Conservation (phyloP, 192 early-diverging fungal genomes). For the Obelidium mucronatum region DNA sequence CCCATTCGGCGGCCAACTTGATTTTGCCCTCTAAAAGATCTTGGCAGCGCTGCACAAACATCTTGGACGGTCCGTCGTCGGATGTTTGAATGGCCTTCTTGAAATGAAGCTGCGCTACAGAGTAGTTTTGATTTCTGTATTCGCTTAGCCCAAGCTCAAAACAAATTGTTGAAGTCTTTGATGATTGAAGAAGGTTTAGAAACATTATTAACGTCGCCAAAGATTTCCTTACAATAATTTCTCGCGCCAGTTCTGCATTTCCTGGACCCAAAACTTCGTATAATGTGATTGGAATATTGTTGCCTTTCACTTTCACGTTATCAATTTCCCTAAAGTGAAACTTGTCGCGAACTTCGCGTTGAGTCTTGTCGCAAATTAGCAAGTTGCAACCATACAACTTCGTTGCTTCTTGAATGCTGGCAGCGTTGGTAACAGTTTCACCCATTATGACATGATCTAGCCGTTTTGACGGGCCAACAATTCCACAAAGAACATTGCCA, state of each 20-base stretch:
- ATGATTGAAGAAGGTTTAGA: background rate
- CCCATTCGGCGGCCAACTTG: slow-evolving; percentile 49
- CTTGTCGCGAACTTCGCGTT: slow-evolving; percentile 43
- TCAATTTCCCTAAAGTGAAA: slow-evolving; percentile 60
- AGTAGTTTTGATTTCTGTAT: slow-evolving; percentile 54
- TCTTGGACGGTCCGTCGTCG: slow-evolving; percentile 49
- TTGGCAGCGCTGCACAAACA: slow-evolving; percentile 49
- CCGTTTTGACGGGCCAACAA: slow-evolving; percentile 32
- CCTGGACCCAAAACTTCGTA: slow-evolving; percentile 49
- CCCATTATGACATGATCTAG: slow-evolving; percentile 41
- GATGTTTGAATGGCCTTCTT: slow-evolving; percentile 55
- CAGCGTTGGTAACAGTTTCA: slow-evolving; percentile 34
- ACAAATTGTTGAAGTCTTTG: slow-evolving; percentile 52
- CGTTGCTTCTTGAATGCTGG: slow-evolving; percentile 34
- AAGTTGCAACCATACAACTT: slow-evolving; percentile 45
- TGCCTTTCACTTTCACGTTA: slow-evolving; percentile 28
- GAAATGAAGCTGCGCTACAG: slow-evolving; percentile 54
- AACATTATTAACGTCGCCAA: background rate
- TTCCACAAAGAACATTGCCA: slow-evolving; percentile 37
- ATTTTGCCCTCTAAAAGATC: slow-evolving; percentile 48
- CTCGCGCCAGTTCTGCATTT: slow-evolving; percentile 38
- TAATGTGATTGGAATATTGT: slow-evolving; percentile 34
- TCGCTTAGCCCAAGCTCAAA: slow-evolving; percentile 60
- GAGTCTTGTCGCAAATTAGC: slow-evolving; percentile 47
- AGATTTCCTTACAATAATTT: slow-evolving; percentile 45